Evolutionary conservation across 2,329 filamentous ascomycete species (phyloP).

Genomic region (Diaporthe destruens): DNA sequence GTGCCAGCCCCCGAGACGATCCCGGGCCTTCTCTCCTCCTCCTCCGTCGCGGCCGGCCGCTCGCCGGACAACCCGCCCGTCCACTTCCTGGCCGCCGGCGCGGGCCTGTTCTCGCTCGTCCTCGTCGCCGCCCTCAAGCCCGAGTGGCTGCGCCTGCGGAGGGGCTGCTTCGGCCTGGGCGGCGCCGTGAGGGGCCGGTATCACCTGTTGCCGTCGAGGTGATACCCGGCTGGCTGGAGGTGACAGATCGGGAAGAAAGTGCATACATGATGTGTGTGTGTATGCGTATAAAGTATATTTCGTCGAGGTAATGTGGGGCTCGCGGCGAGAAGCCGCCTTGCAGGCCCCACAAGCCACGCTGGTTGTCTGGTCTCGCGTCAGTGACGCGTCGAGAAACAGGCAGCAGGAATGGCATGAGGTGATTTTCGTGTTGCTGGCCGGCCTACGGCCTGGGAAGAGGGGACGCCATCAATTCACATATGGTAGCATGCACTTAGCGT

Average conservation of each 20-base stretch:
- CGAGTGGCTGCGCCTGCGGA: constrained; percentile 21
- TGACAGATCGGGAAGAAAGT: too few species aligned
- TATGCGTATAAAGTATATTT: too few species aligned
- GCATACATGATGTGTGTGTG: neutral
- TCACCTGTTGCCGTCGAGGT: constrained; percentile 27
- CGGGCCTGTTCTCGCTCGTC: constrained; percentile 12
- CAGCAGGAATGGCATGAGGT: neutral
- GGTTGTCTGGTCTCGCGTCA: too few species aligned
- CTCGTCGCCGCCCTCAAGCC: constrained; percentile 24
- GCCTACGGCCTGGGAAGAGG: neutral
- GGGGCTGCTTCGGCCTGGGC: constrained; percentile 26
- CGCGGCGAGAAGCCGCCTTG: too few species aligned
- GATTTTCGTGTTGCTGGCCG: too few species aligned
- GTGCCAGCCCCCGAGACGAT: constrained; percentile 43
- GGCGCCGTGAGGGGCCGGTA: constrained; percentile 14
- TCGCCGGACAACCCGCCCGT: neutral
- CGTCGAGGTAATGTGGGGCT: neutral
- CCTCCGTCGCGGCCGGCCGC: neutral
- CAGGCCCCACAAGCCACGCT: too few species aligned
- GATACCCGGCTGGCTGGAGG: neutral
- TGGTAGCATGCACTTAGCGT: neutral
- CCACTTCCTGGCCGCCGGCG: constrained; percentile 21
- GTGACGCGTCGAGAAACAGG: neutral
- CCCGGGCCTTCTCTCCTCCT: neutral
- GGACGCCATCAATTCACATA: too few species aligned